Evolutionary conservation across 2,329 filamentous ascomycete species (phyloP).

Genomic region (Colletotrichum ledebouriae): DNA sequence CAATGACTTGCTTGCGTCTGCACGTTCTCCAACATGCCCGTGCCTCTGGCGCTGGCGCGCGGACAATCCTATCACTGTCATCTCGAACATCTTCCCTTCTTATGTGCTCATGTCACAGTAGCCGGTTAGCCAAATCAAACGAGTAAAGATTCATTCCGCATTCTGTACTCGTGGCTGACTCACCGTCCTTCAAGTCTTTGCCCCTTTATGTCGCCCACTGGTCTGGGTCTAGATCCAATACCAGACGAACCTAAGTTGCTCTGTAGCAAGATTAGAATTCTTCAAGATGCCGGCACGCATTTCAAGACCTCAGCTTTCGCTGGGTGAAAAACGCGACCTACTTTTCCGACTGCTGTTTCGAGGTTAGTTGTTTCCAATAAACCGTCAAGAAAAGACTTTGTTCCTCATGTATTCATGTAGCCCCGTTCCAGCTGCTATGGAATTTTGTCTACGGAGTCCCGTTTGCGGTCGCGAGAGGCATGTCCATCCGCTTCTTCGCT

Average conservation of each 20-base stretch:
- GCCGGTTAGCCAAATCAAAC: constrained; percentile 3
- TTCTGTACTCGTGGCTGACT: background rate
- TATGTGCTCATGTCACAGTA: constrained; percentile 15
- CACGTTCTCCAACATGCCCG: constrained; percentile 13
- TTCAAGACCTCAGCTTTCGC: constrained; percentile 44
- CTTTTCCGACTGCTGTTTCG: constrained; percentile 35
- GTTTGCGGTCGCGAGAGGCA: constrained; percentile 42
- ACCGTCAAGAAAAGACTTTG: too few relatives aligned
- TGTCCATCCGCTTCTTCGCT: constrained; percentile 41
- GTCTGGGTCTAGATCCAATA: constrained; percentile 4
- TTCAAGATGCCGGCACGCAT: constrained; percentile 22
- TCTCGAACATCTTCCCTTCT: background rate
- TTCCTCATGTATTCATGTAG: constrained; percentile 1
- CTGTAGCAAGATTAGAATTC: background rate
- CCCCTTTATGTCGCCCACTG: constrained; percentile 13
- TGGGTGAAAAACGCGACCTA: constrained; percentile 42
- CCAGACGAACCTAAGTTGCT: constrained; percentile 25
- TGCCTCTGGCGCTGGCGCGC: constrained; percentile 6
- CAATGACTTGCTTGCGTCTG: background rate
- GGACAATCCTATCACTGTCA: constrained; percentile 29
- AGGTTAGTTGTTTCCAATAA: constrained; percentile 33
- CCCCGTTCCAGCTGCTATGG: constrained; percentile 37
- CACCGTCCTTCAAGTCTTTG: background rate
- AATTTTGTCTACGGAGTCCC: constrained; percentile 32
- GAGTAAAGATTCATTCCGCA: background rate